A percentile compares a stretch with the other conserved stretches of the same genome.
phyloP scores from a whole-genome alignment of 495 filamentous ascomycete genomes.

The Talaromyces proteolyticus region DNA sequence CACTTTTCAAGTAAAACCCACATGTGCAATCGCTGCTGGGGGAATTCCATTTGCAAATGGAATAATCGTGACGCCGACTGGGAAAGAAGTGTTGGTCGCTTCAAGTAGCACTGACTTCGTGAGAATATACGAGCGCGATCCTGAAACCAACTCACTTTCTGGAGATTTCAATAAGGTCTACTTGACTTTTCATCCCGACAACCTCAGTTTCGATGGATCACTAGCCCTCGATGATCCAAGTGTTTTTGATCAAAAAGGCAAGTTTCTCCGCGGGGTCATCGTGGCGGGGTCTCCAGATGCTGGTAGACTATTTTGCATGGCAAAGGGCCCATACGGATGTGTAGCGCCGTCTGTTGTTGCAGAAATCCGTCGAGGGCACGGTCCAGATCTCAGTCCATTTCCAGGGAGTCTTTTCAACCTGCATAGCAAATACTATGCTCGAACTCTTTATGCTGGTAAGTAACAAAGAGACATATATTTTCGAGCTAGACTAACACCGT shows the following conservation, averaged over 20 bases:
- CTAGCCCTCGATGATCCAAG: neutral
- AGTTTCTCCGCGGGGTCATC: slow-evolving; percentile 6
- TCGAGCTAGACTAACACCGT: neutral
- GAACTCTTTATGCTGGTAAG: slow-evolving; percentile 3
- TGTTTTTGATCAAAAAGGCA: neutral
- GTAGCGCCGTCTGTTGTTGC: slow-evolving; percentile 6
- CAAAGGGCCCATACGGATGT: slow-evolving; percentile 3
- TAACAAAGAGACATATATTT: neutral
- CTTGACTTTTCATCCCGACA: slow-evolving; percentile 2
- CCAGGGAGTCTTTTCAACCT: slow-evolving; percentile 7
- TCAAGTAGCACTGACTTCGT: slow-evolving; percentile 5
- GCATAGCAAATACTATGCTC: slow-evolving; percentile 1
- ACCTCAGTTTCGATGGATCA: slow-evolving; percentile 3
- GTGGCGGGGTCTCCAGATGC: slow-evolving; percentile 7
- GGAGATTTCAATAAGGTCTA: slow-evolving; percentile 1
- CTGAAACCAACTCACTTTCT: neutral
- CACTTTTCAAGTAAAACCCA: neutral
- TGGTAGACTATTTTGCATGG: slow-evolving; percentile 6
- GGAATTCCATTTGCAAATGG: slow-evolving; percentile 4
- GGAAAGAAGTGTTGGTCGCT: slow-evolving; percentile 4
- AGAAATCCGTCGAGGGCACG: slow-evolving; percentile 4
- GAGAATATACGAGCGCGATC: slow-evolving; percentile 2
- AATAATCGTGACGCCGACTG: slow-evolving; percentile 6
- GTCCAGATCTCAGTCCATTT: slow-evolving; percentile 5
- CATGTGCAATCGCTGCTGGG: slow-evolving; percentile 1